phyloP scores from a whole-genome alignment of 1,284 basidiomycete genomes.

The Amylostereum areolatum region DNA sequence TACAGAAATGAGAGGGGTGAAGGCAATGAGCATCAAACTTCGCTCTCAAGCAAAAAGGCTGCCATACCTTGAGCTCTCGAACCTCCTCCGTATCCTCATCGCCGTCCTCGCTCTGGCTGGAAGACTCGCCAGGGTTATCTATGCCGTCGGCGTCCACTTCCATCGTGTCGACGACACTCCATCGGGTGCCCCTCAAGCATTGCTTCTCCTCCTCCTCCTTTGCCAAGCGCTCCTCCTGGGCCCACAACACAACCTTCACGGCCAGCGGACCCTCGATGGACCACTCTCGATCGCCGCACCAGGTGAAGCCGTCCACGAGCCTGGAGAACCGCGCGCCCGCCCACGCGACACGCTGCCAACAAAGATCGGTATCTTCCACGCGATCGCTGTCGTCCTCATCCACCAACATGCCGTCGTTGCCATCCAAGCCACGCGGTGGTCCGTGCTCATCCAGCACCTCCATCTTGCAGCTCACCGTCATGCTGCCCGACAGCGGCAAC shows the following conservation, averaged over 20 bases:
- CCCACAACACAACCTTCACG: conserved; percentile 67
- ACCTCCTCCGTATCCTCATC: no score
- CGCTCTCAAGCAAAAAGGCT: no score
- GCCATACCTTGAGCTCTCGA: no score
- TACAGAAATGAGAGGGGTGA: no score
- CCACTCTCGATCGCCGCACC: conserved; percentile 59
- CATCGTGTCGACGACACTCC: conserved; percentile 59
- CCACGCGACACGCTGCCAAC: conserved; percentile 78
- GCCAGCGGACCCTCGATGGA: conserved; percentile 64
- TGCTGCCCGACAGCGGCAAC: no score
- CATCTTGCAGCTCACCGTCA: conserved; percentile 65
- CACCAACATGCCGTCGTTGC: conserved; percentile 75
- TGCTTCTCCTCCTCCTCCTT: conserved; percentile 66
- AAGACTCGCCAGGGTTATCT: no score
- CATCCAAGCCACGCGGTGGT: no score
- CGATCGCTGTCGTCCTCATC: conserved; percentile 60
- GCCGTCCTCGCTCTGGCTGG: no score
- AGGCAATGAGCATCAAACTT: no score
- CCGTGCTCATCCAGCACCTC: conserved; percentile 69
- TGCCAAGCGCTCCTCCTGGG: conserved; percentile 56
- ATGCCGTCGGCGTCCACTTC: conserved; percentile 65
- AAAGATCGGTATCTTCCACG: conserved; percentile 17
- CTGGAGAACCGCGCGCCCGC: conserved; percentile 66
- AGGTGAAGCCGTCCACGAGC: conserved; percentile 72
- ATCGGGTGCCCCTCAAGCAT: conserved; percentile 51